Conservation (phyloP, 2,329 filamentous ascomycete genomes). For the Clathrospora elynae region DNA sequence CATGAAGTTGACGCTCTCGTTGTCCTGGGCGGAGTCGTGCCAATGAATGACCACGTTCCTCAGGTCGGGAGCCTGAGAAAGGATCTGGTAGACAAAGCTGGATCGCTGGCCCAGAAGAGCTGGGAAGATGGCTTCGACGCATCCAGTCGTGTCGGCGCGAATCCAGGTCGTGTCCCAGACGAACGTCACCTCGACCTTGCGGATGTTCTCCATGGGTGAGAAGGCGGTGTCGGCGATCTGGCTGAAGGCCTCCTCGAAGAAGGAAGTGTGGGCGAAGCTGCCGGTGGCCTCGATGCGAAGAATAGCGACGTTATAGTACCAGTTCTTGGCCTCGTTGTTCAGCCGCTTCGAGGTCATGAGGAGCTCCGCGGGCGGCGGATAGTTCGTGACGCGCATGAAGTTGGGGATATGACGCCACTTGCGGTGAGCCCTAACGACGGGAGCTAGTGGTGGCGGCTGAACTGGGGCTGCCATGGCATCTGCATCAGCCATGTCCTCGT, state of each 20-base stretch:
- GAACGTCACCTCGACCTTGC: constrained; percentile 38
- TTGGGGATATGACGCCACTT: constrained; percentile 46
- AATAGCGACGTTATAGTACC: constrained; percentile 42
- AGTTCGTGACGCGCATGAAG: constrained; percentile 40
- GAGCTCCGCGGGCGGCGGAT: constrained; percentile 39
- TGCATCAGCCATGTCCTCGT: constrained; percentile 8
- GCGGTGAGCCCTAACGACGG: constrained; percentile 18
- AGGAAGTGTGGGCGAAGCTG: constrained; percentile 42
- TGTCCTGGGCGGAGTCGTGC: constrained; percentile 40
- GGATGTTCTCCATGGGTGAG: constrained; percentile 44
- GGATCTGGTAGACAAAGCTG: constrained; percentile 29
- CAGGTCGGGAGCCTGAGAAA: constrained; percentile 34
- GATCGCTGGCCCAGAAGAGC: constrained; percentile 35
- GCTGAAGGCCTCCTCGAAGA: constrained; percentile 38
- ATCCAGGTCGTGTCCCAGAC: constrained; percentile 46
- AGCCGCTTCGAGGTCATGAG: constrained; percentile 39
- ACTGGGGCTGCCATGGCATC: constrained; percentile 4
- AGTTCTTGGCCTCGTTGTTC: constrained; percentile 36
- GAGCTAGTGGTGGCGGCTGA: constrained; percentile 10
- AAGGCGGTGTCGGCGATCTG: constrained; percentile 38
- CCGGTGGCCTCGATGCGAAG: constrained; percentile 40
- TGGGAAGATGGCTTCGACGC: constrained; percentile 33
- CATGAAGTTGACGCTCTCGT: constrained; percentile 27
- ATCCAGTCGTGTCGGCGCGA: constrained; percentile 22
- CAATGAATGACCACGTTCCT: constrained; percentile 37